Evolutionary conservation across 345 rosid genomes (phyloP).

Genomic region (Lepidium africanum): DNA sequence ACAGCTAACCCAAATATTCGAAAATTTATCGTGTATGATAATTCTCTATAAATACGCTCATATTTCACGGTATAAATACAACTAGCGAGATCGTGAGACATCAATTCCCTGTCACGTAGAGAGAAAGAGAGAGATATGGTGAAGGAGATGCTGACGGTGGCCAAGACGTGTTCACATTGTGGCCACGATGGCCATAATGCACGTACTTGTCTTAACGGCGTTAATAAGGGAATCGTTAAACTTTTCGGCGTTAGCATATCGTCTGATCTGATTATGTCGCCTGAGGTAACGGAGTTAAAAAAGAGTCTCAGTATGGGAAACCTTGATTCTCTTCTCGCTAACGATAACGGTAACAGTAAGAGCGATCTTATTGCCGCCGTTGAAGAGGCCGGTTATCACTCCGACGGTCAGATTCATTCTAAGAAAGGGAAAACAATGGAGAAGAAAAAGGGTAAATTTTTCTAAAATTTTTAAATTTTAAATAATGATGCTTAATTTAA

Average conservation of each 20-base stretch:
- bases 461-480: not conserved
- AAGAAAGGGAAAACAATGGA: conserved; percentile 20
- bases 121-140: not conserved
- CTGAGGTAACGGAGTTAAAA: conserved; percentile 22
- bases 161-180: conserved; percentile 42
- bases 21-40: not conserved
- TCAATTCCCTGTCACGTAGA: not conserved
- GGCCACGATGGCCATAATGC: conserved; percentile 47
- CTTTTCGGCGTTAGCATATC: conserved; percentile 53
- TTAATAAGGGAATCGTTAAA: conserved; percentile 27
- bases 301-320: conserved; percentile 42
- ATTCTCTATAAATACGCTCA: not conserved
- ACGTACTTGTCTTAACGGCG: conserved; percentile 35
- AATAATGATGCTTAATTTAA: not conserved
- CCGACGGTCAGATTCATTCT: conserved; percentile 44
- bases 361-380: not conserved
- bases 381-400: conserved; percentile 38
- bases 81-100: not conserved
- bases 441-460: conserved; percentile 37
- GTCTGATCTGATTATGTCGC: conserved; percentile 12
- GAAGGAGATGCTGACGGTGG: conserved; percentile 14
- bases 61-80: conserved; percentile 5
- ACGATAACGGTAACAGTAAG: conserved; percentile 8
- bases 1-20: conserved; percentile 11
- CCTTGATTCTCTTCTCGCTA: conserved; percentile 14